Evolutionary conservation across 305 asterid species (phyloP).

Genomic region (Fraxinus velutina): DNA sequence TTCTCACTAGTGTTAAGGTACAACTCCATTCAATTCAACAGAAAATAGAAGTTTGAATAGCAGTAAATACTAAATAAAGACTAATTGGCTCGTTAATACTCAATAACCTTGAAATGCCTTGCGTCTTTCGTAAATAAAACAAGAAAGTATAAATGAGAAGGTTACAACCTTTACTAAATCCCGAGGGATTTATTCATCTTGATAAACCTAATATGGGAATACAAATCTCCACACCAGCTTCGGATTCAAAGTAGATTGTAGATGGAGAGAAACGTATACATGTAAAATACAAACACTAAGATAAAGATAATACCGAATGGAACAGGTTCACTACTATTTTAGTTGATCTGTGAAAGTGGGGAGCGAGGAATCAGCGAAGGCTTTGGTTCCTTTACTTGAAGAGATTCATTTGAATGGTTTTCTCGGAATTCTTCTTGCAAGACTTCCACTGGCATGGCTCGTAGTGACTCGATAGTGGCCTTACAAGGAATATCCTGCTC

Average conservation of each 20-base stretch:
- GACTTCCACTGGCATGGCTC: slow-evolving; percentile 69
- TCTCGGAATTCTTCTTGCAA: slow-evolving; percentile 74
- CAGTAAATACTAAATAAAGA: background rate
- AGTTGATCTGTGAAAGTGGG: slow-evolving; percentile 68
- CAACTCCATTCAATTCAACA: background rate
- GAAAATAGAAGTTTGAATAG: background rate
- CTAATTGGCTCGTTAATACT: background rate
- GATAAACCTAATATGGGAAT: background rate
- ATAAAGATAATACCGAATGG: background rate
- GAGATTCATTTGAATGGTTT: slow-evolving; percentile 47
- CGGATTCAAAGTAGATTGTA: slow-evolving; percentile 4
- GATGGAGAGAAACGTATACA: slow-evolving; percentile 8
- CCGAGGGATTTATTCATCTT: slow-evolving; percentile 38
- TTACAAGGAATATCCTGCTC: slow-evolving; percentile 20
- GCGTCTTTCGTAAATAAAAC: background rate
- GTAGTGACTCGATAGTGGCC: slow-evolving; percentile 59
- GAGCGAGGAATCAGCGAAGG: slow-evolving; percentile 56
- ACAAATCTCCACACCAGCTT: background rate
- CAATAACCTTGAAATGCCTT: background rate
- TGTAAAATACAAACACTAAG: slow-evolving; percentile 28
- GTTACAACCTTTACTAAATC: slow-evolving; percentile 44
- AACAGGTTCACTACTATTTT: slow-evolving; percentile 2
- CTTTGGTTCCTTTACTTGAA: slow-evolving; percentile 49
- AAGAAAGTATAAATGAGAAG: background rate
- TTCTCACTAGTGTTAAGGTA: background rate